Evolutionary conservation across 2,329 filamentous ascomycete species (phyloP).

Genomic region (Didymella pomorum): DNA sequence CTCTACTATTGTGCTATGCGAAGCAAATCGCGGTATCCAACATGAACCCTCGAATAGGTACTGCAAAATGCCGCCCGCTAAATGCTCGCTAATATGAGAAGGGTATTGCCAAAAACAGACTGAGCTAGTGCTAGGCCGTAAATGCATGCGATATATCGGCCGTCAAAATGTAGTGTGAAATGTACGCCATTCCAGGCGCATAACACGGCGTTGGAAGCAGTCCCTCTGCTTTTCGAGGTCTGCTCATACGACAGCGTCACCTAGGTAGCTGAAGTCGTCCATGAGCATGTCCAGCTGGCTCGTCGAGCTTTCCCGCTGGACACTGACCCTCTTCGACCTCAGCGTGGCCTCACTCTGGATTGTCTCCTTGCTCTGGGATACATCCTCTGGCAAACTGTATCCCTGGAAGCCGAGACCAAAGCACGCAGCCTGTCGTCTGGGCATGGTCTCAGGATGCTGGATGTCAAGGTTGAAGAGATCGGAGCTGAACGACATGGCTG

Average conservation of each 20-base stretch:
- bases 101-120: neutral
- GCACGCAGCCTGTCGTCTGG: conserved; percentile 42
- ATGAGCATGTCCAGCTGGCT: conserved; percentile 40
- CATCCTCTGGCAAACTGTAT: conserved; percentile 45
- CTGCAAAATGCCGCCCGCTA: conserved; percentile 6
- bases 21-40: conserved; percentile 9
- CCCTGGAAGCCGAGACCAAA: conserved; percentile 46
- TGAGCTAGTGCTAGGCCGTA: neutral
- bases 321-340: conserved; percentile 21
- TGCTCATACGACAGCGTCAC: conserved; percentile 39
- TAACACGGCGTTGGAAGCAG: neutral
- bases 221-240: neutral
- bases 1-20: no score
- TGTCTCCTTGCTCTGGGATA: conserved; percentile 37
- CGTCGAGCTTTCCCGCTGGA: conserved; percentile 32
- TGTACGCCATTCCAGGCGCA: neutral
- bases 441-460: conserved; percentile 30
- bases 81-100: neutral
- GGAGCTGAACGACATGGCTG: conserved; percentile 35
- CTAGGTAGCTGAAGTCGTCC: conserved; percentile 46
- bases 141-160: neutral
- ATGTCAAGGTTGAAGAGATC: conserved; percentile 41
- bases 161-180: conserved; percentile 11
- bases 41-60: conserved; percentile 3
- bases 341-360: conserved; percentile 31